A percentile compares a stretch with the other conserved stretches of the same genome.
Evolutionary conservation across 768 basidiomycete genomes (phyloP).

Genomic region (Trametes gibbosa): DNA sequence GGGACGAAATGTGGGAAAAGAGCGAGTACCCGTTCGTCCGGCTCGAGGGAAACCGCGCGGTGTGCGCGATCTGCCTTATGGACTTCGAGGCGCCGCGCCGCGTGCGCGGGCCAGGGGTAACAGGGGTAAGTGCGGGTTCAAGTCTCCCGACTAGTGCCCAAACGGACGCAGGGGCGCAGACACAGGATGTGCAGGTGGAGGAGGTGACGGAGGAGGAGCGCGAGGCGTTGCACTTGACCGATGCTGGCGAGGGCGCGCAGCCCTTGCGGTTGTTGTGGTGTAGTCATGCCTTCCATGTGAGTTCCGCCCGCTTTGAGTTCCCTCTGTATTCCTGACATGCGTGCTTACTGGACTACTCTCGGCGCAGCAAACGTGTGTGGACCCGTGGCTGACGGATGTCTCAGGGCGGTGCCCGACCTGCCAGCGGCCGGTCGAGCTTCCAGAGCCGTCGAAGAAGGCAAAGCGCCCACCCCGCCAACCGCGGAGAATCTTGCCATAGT

Average conservation of each 20-base stretch:
- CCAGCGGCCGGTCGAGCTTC: slow-evolving; percentile 64
- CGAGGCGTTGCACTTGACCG: slow-evolving; percentile 51
- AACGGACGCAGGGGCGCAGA: slow-evolving; percentile 5
- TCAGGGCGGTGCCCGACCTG: slow-evolving; percentile 89
- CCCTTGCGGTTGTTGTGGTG: slow-evolving; percentile 75
- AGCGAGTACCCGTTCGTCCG: slow-evolving; percentile 79
- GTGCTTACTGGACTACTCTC: slow-evolving; percentile 13
- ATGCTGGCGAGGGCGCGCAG: slow-evolving; percentile 75
- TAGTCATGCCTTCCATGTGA: slow-evolving; percentile 88
- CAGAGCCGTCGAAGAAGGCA: slow-evolving; percentile 18
- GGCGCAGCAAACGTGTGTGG: slow-evolving; percentile 73
- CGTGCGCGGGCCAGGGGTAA: slow-evolving; percentile 28
- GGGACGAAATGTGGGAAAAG: slow-evolving; percentile 80
- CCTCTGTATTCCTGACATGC: background rate
- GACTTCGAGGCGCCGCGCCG: slow-evolving; percentile 76
- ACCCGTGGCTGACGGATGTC: slow-evolving; percentile 84
- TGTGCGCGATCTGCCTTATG: slow-evolving; percentile 81
- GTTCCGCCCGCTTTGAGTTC: slow-evolving; percentile 27
- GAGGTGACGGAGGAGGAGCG: slow-evolving; percentile 38
- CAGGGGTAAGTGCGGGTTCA: background rate
- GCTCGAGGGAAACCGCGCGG: slow-evolving; percentile 78
- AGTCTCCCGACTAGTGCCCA: background rate
- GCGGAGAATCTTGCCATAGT: slow-evolving; percentile 1
- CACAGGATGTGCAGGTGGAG: slow-evolving; percentile 33
- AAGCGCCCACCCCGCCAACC: slow-evolving; percentile 3